Evolutionary conservation across 1,284 basidiomycete species (phyloP), one percentile per base, ranked within the genome.

Genomic region (Cryptococcus sp.): DNA sequence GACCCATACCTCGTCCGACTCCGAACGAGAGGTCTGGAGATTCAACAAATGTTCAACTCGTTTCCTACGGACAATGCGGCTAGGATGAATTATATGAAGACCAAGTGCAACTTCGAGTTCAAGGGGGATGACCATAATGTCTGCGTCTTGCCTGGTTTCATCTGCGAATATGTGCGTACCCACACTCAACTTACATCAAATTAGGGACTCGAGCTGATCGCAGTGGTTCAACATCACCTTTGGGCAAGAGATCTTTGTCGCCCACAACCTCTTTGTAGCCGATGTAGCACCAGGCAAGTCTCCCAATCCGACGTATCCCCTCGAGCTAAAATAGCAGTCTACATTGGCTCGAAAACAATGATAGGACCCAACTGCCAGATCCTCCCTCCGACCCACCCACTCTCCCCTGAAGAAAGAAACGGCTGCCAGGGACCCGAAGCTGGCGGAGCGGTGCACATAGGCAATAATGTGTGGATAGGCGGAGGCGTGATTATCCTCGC

Each of bases 381-480:
- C 47, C 71, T 68, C 59, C 73, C 74, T 2, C 72, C 73, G 0
- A 51, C 56, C 7, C 75, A 77, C 52, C 75, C 75, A 1, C 47
- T 74, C 42, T 52, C 62, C 10, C 74, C 75, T 9, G 72, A 75
- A 58, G 63, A 63, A 36, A 60, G 71, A 28, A 63, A 63, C 47
- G 69, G 66, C 11, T 43, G 60, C 11, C 36, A 54, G 12, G 72
- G 73, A 6, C 60, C 60, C 14, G 74, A 76, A 53, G 65, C 59
- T 56, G 69, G 68, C 2, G 59, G 59, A 22, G 67, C 73, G 5
- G 72, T 77, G 48, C 53, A 43, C 0, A 72, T 77, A 38, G 75
- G 69, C 3, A 53, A 70, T 39, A 74, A 76, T 54, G 69, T 66
- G 53, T 76, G 75, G 75, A 61, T 75, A 22, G 76, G 77, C 2